These are phyloP conservation scores for Amanita exitialis DNA, from an alignment of 768 basidiomycete genomes.

Conservation along the genomic window DNA sequence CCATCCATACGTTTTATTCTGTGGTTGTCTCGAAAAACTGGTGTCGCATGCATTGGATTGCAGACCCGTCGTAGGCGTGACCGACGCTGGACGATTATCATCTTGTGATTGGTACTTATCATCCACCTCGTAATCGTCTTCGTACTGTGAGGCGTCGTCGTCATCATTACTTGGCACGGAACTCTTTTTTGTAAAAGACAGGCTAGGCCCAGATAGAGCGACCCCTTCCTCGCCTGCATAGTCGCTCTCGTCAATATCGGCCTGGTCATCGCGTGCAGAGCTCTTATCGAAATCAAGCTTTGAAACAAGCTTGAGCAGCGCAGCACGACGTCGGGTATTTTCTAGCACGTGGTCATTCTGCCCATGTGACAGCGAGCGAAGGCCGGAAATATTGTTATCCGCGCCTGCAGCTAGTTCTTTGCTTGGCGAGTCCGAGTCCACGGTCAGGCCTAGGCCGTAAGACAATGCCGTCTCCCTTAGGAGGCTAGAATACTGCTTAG, in stretches of 20 bases:
- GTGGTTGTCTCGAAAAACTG: neutral
- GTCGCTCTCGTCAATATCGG: conserved; percentile 18
- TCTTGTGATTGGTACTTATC: neutral
- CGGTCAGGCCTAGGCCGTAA: conserved; percentile 15
- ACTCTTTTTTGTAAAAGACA: neutral
- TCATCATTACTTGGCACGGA: neutral
- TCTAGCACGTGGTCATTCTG: conserved; percentile 12
- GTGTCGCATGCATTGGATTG: neutral
- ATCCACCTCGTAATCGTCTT: conserved; percentile 21
- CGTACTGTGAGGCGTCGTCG: conserved; percentile 12
- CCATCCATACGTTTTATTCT: neutral
- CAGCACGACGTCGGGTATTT: conserved; percentile 20
- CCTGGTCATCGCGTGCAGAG: conserved; percentile 1
- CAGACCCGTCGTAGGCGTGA: neutral
- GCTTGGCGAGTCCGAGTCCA: conserved; percentile 7
- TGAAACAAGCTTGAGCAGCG: conserved; percentile 26
- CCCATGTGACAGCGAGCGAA: neutral
- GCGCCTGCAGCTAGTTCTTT: neutral
- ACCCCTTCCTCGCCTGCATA: conserved; percentile 24
- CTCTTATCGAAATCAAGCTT: conserved; percentile 14
- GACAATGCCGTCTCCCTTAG: neutral
- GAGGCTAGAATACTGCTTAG: neutral
- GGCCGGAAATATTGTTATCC: neutral
- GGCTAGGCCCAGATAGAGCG: conserved; percentile 23
- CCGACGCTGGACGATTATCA: neutral